phyloP scores from a whole-genome alignment of 139 green algal species.

The Edaphochlamys debaryana region DNA sequence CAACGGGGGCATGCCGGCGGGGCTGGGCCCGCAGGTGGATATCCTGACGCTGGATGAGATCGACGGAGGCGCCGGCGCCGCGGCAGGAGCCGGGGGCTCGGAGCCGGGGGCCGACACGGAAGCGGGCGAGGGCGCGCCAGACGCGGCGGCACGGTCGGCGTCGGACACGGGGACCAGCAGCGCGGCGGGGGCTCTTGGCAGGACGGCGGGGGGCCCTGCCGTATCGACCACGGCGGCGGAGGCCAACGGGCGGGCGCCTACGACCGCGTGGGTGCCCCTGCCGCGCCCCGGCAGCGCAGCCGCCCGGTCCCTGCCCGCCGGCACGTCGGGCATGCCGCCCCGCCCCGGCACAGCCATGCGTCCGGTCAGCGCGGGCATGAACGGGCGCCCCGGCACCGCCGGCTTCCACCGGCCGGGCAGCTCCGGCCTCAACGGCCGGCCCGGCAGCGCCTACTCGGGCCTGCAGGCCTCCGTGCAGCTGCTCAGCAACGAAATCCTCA shows the following conservation, averaged over 20 bases:
- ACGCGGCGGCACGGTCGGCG: neutral
- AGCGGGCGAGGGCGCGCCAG: neutral
- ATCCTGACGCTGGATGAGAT: conserved; percentile 38
- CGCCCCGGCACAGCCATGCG: conserved; percentile 3
- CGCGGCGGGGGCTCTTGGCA: no score
- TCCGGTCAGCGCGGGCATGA: neutral
- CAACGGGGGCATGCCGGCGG: conserved; percentile 18
- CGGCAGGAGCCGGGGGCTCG: neutral
- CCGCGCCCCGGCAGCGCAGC: conserved; percentile 15
- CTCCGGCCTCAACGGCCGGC: neutral
- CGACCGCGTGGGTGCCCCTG: neutral
- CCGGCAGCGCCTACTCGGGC: conserved; percentile 10
- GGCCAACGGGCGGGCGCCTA: neutral
- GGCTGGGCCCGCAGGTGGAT: conserved; percentile 17
- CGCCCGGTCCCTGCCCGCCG: neutral
- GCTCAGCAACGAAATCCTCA: conserved; percentile 44
- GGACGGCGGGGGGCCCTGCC: no score
- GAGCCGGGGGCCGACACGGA: neutral
- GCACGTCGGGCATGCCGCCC: neutral
- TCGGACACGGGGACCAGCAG: neutral
- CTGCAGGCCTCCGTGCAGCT: conserved; percentile 10
- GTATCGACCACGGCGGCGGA: neutral
- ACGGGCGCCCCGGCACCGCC: neutral
- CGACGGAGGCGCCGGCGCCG: neutral
- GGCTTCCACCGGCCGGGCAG: neutral